These are phyloP conservation scores for Talinum fruticosum DNA, from an alignment of 148 eudicot genomes.

Conservation along the genomic window DNA sequence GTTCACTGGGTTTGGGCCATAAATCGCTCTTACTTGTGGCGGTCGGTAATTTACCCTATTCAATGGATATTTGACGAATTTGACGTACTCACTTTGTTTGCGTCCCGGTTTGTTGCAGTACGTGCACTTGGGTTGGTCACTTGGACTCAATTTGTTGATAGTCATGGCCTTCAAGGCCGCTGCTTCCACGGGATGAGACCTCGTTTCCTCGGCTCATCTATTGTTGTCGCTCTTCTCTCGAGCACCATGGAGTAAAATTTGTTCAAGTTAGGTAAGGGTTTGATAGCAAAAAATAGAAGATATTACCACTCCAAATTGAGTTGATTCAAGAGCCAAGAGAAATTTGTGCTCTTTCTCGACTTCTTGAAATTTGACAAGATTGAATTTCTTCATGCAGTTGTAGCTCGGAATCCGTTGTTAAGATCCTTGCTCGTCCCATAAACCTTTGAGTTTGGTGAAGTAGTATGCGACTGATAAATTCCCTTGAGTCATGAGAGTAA, in stretches of 20 bases:
- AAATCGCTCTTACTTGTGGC: too few relatives aligned
- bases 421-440: neutral
- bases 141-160: too few relatives aligned
- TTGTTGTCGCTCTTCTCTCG: too few relatives aligned
- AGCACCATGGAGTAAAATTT: neutral
- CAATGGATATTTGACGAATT: too few relatives aligned
- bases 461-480: neutral
- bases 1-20: too few relatives aligned
- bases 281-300: neutral
- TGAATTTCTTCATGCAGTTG: neutral
- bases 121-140: too few relatives aligned
- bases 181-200: too few relatives aligned
- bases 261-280: neutral
- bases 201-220: too few relatives aligned
- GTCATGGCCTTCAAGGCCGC: too few relatives aligned
- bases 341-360: conserved; percentile 5
- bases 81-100: too few relatives aligned
- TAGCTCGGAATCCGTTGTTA: neutral
- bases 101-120: too few relatives aligned
- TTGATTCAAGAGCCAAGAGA: conserved; percentile 1
- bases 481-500: neutral
- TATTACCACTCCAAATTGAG: neutral
- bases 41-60: too few relatives aligned
- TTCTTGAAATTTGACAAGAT: neutral
- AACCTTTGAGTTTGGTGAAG: neutral